These are phyloP conservation scores for Aquanectria penicillioides DNA, from an alignment of 2,329 filamentous ascomycete genomes.

Conservation along the genomic window DNA sequence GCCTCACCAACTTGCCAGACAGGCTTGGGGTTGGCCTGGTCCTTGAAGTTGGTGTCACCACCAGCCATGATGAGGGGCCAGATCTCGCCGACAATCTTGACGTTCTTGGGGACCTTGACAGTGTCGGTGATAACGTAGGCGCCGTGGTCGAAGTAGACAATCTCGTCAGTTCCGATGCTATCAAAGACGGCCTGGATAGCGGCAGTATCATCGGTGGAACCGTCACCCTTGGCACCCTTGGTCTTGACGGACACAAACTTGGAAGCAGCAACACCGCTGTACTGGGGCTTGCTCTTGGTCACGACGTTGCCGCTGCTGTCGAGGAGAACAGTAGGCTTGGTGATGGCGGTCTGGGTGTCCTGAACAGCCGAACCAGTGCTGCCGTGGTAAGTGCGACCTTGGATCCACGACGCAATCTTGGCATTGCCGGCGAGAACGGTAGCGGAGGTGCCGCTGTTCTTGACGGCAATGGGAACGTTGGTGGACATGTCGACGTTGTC, in stretches of 20 bases:
- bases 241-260: slow-evolving; percentile 86
- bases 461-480: slow-evolving; percentile 74
- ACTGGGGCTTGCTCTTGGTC: slow-evolving; percentile 89
- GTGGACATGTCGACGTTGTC: slow-evolving; percentile 88
- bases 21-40: slow-evolving; percentile 80
- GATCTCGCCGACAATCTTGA: slow-evolving; percentile 90
- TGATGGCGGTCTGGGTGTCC: slow-evolving; percentile 59
- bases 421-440: slow-evolving; percentile 75
- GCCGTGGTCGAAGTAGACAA: slow-evolving; percentile 82
- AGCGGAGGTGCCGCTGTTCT: slow-evolving; percentile 63
- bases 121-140: slow-evolving; percentile 77
- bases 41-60: slow-evolving; percentile 74
- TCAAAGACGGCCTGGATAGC: slow-evolving; percentile 84
- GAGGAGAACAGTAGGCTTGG: slow-evolving; percentile 75
- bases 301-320: slow-evolving; percentile 75
- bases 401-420: slow-evolving; percentile 77
- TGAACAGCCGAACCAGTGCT: slow-evolving; percentile 65
- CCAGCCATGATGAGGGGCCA: slow-evolving; percentile 91
- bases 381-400: slow-evolving; percentile 78
- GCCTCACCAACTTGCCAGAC: slow-evolving; percentile 85
- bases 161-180: slow-evolving; percentile 67
- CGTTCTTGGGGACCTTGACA: slow-evolving; percentile 77
- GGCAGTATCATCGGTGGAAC: slow-evolving; percentile 84
- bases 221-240: slow-evolving; percentile 87
- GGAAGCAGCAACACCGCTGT: slow-evolving; percentile 72